Base-by-base conservation (phyloP, 2,329 filamentous ascomycete genomes). In the Pseudocercospora crystallina region DNA sequence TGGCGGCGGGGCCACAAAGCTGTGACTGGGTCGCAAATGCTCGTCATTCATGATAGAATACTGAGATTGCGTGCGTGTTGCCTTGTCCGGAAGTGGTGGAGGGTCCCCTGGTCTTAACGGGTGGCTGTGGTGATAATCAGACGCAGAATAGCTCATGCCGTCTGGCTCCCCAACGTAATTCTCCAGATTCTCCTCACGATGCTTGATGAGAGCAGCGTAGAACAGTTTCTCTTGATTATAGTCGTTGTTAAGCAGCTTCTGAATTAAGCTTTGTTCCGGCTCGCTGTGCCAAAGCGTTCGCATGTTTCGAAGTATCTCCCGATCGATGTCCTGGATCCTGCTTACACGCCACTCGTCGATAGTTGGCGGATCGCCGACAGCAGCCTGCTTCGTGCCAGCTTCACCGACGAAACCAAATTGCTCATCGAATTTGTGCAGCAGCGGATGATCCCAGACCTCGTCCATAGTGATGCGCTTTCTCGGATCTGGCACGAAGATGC, bases 271-370 rank as follows among this genome's bases (percentile, higher is more conserved):
- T 26, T 86, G 81, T 59, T 92, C 87, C 31, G 82, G 82, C 58
- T 89, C 86, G 61, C 85, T 87, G 73, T 97, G 91, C 91, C 90
- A 97, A 63, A 97, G 80, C 2, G 90, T 92, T 53, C 87, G 86
- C 57, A 99, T 77, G 68, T 95, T 92, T 36, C 90, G 83, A 42
- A 97, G 72, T 26, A 96, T 82, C 58, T 95, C 88, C 40, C 81
- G 74, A 61, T 96, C 90, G 46, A 97, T 83, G 13, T 90, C 86
- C 8, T 82, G 78, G 31, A 76, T 75, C 37, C 77, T 78, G 5
- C 82, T 77, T 2, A 83, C 76, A 32, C 82, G 81, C 63, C 83
- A 87, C 42, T 86, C 83, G 33, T 83, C 76, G 30, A 82, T 75
- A 1, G 78, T 77, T 3, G 81, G 80, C 7, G 74, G 68, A 5